These are phyloP conservation scores for Diplodia corticola DNA, from an alignment of 2,329 filamentous ascomycete species.

Conservation along the genomic window DNA sequence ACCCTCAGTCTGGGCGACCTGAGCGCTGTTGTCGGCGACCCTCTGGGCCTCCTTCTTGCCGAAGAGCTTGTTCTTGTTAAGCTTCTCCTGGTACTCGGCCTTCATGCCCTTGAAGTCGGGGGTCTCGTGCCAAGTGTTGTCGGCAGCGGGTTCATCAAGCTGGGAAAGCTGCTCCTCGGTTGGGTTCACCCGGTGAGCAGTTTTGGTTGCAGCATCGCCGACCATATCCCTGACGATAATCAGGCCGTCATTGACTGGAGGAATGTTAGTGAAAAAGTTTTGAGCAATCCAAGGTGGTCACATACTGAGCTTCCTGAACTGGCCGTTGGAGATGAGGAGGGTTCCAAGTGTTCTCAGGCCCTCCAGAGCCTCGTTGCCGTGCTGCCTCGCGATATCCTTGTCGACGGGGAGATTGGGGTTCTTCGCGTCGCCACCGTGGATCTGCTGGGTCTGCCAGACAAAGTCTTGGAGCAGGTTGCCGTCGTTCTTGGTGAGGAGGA, in stretches of 20 bases:
- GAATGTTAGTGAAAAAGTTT: conserved; percentile 25
- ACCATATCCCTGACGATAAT: conserved; percentile 86
- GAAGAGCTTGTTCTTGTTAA: conserved; percentile 59
- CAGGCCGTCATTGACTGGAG: conserved; percentile 70
- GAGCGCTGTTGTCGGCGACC: conserved; percentile 58
- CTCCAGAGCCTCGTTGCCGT: conserved; percentile 79
- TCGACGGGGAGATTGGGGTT: conserved; percentile 67
- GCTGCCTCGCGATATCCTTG: conserved; percentile 76
- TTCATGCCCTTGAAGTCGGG: conserved; percentile 73
- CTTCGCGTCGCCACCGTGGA: conserved; percentile 63
- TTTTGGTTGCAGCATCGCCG: conserved; percentile 81
- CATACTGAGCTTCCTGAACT: conserved; percentile 87
- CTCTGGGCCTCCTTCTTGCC: conserved; percentile 61
- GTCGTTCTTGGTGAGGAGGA: conserved; percentile 90
- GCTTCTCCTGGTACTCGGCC: conserved; percentile 62
- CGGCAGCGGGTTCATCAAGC: conserved; percentile 80
- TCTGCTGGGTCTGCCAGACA: conserved; percentile 86
- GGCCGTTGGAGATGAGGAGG: conserved; percentile 89
- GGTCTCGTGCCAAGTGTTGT: conserved; percentile 91
- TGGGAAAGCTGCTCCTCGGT: conserved; percentile 72
- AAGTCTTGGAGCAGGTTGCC: conserved; percentile 95
- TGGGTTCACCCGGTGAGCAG: conserved; percentile 73
- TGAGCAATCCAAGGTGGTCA: conserved; percentile 29
- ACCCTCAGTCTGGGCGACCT: conserved; percentile 58
- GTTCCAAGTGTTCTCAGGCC: conserved; percentile 86